These are phyloP conservation scores for Zygosaccharomyces kombuchaensis DNA, from an alignment of 805 yeast genomes.

Conservation along the genomic window DNA sequence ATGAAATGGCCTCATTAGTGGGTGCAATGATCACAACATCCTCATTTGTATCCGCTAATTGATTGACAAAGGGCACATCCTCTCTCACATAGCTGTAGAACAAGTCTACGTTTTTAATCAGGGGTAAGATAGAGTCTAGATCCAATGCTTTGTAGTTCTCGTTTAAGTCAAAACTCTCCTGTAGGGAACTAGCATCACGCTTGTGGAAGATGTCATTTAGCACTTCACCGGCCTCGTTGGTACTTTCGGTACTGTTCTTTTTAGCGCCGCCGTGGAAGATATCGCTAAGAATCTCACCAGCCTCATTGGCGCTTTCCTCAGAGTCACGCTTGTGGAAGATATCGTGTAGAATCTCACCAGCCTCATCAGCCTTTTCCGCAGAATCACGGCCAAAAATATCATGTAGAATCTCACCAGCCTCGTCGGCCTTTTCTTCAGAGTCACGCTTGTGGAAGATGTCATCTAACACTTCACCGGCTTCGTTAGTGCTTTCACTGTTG, in stretches of 20 bases:
- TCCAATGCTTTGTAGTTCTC: conserved; percentile 9
- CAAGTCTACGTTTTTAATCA: conserved; percentile 45
- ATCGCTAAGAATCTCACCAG: too few species aligned
- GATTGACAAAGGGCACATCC: conserved; percentile 43
- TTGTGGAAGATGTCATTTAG: background rate
- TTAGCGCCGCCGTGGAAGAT: background rate
- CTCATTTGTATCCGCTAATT: conserved; percentile 43
- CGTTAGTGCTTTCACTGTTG: too few species aligned
- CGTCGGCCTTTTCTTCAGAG: background rate
- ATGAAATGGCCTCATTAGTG: conserved; percentile 53
- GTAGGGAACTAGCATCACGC: conserved; percentile 2
- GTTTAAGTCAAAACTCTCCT: conserved; percentile 3
- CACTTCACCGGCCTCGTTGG: background rate
- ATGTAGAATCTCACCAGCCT: background rate
- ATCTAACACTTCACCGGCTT: background rate
- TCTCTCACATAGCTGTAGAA: conserved; percentile 72
- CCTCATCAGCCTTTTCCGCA: background rate
- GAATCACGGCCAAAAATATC: background rate
- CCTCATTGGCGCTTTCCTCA: background rate
- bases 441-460: conserved; percentile 1
- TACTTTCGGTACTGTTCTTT: too few species aligned
- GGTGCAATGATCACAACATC: conserved; percentile 67
- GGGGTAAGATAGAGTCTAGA: conserved; percentile 31
- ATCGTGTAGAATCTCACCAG: background rate
- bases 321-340: conserved; percentile 1